Evolutionary conservation across 2,329 filamentous ascomycete genomes (phyloP), one percentile per base, ranked within the genome.

Genomic region (Metarhizium guizhouense): DNA sequence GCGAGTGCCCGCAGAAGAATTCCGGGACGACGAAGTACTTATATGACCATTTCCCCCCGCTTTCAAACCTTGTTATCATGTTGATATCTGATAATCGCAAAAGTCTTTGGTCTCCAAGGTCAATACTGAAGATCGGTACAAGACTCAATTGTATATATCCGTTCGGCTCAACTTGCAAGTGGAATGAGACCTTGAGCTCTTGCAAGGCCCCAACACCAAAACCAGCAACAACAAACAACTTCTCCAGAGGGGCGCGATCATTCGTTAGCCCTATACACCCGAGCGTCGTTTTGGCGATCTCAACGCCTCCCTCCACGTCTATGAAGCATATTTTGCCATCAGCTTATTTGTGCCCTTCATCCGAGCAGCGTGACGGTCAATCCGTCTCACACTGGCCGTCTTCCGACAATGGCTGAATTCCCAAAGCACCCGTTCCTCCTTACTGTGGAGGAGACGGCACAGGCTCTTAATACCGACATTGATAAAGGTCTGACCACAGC

Each of bases 401-500:
- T 8, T 59, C 57, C 54, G 62, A 63, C 58, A 65, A 63, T 65
- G 66, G 70, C 67, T 61, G 73, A 74, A 54, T 81, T 77, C 60
- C 69, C 76, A 54, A 75, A 74, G 53, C 82, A 84, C 63, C 81
- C 83, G 32, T 85, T 84, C 64, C 78, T 85, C 57, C 77, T 89
- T 52, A 68, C 79, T 25, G 76, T 80, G 62, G 73, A 81, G 60
- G 78, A 87, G 69, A 86, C 88, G 57, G 82, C 81, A 32, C 72
- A 79, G 54, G 77, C 82, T 58, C 77, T 88, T 54, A 74, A 76
- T 40, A 86, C 85, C 53, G 77, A 87, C 64, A 66, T 84, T 54
- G 86, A 90, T 58, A 84, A 80, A 66, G 88, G 88, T 43, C 74
- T 92, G 47, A 82, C 77, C 10, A 76, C 79, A 16, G 68, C 72